These are phyloP conservation scores for Russula dissimulans DNA, from an alignment of 768 basidiomycete species.

Conservation along the genomic window DNA sequence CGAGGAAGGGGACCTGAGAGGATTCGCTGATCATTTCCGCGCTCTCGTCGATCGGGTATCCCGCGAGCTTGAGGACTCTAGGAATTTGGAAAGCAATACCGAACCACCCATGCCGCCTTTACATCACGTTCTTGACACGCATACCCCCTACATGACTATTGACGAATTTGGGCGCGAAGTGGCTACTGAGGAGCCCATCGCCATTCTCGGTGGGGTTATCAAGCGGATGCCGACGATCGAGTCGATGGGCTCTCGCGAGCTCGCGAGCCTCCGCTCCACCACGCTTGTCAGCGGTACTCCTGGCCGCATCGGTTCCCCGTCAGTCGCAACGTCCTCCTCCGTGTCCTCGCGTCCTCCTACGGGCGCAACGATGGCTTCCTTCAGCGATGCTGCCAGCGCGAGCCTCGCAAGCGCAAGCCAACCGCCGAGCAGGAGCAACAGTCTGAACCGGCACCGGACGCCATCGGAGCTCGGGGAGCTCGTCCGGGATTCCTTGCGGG, in stretches of 20 bases:
- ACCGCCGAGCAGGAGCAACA: conserved; percentile 14
- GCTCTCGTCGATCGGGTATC: conserved; percentile 41
- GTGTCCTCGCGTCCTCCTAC: conserved; percentile 16
- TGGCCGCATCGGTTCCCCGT: neutral
- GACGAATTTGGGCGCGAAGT: conserved; percentile 31
- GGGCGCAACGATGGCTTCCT: conserved; percentile 11
- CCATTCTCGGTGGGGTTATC: conserved; percentile 54
- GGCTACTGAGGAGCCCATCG: conserved; percentile 42
- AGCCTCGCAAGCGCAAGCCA: conserved; percentile 10
- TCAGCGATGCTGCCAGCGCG: conserved; percentile 7
- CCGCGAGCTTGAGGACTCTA: conserved; percentile 43
- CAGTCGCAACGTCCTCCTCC: neutral
- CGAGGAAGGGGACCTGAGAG: conserved; percentile 31
- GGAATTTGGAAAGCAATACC: conserved; percentile 27
- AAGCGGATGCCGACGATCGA: conserved; percentile 78
- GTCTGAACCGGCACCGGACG: conserved; percentile 5
- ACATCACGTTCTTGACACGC: conserved; percentile 17
- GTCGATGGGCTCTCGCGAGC: conserved; percentile 61
- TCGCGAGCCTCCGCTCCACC: conserved; percentile 22
- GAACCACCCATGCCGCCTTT: conserved; percentile 1
- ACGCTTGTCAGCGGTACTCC: neutral
- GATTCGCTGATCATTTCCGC: conserved; percentile 44
- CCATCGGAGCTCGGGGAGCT: conserved; percentile 17
- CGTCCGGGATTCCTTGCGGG: conserved; percentile 3
- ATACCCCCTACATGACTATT: conserved; percentile 30